Conservation (phyloP, 257 asterid genomes). For the Forsythia suspensa region DNA sequence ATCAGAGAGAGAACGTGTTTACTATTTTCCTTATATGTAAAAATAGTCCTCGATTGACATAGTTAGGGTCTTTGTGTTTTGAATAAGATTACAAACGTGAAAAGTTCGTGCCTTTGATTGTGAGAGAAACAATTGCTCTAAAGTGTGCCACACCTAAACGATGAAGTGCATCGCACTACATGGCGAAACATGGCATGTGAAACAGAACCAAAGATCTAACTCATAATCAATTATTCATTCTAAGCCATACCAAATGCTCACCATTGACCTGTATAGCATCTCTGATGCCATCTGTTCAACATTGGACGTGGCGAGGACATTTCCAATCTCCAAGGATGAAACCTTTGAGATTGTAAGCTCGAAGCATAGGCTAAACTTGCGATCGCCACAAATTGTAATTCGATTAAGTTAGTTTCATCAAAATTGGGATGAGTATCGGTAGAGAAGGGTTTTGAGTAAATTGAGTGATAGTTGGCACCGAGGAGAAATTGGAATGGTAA, state of each 20-base stretch:
- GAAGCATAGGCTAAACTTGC: neutral
- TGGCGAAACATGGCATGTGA: neutral
- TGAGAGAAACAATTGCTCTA: neutral
- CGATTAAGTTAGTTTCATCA: neutral
- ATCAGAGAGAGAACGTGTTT: neutral
- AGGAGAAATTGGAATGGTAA: neutral
- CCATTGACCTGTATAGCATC: neutral
- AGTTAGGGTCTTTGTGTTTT: neutral
- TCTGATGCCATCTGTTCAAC: neutral
- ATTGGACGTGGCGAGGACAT: neutral
- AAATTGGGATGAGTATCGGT: neutral
- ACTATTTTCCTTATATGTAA: neutral
- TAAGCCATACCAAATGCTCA: neutral
- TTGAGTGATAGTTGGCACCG: neutral
- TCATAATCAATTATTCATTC: neutral
- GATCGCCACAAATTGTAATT: neutral
- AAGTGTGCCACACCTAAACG: neutral
- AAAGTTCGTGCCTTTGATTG: neutral
- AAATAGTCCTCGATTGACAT: neutral
- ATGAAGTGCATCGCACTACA: neutral
- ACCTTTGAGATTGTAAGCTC: neutral
- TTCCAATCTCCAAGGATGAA: neutral
- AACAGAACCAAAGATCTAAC: no score
- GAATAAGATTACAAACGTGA: neutral
- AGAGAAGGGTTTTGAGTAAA: neutral